phyloP scores from a whole-genome alignment of 352 stramenopile genomes.

The Phytopythium sindhum region DNA sequence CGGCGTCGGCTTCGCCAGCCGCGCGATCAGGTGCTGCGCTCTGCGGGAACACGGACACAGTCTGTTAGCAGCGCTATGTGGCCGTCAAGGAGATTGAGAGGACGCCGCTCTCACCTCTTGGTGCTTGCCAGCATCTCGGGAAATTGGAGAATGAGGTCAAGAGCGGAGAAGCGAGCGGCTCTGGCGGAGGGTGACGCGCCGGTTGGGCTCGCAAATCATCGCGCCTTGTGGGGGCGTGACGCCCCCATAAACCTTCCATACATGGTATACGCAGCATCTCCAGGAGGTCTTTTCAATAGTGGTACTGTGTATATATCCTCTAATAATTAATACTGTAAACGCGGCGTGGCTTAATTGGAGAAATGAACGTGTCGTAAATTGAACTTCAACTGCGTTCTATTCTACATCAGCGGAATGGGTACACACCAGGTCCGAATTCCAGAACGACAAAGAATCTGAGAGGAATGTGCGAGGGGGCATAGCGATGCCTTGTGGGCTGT shows the following conservation, averaged over 20 bases:
- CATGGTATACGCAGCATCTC: background rate
- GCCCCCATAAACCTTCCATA: background rate
- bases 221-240: background rate
- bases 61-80: too few species aligned
- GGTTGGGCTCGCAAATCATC: conserved; percentile 4
- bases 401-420: background rate
- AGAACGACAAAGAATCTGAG: too few species aligned
- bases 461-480: too few species aligned
- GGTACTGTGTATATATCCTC: background rate
- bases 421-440: background rate
- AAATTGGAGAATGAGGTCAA: conserved; percentile 24
- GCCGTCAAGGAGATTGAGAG: background rate
- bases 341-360: background rate
- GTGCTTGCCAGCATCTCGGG: conserved; percentile 29
- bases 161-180: background rate
- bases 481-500: too few species aligned
- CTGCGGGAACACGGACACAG: conserved; percentile 1
- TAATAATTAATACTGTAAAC: background rate
- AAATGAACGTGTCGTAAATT: conserved; percentile 2
- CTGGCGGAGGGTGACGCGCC: background rate
- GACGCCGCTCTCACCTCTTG: conserved; percentile 20
- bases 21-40: background rate
- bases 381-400: background rate
- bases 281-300: background rate
- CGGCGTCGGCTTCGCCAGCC: background rate